These are phyloP conservation scores for Fusarium nanum DNA, from an alignment of 2,329 filamentous ascomycete species.

Conservation along the genomic window DNA sequence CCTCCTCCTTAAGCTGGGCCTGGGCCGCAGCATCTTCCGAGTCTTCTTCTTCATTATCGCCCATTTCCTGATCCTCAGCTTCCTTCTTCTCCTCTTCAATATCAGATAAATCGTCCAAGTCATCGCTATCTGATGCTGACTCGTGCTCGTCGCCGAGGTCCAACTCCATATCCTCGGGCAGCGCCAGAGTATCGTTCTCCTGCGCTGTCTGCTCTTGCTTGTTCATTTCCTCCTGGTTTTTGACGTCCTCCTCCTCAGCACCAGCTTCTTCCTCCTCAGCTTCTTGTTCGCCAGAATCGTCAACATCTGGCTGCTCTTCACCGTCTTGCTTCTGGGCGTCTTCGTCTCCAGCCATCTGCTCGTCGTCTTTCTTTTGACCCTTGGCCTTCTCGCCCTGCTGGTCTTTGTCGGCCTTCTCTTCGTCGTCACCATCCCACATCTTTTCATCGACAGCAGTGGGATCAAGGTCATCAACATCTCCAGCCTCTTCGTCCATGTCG, in stretches of 20 bases:
- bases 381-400: constrained; percentile 79
- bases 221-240: constrained; percentile 67
- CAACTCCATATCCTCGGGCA: constrained; percentile 90
- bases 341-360: constrained; percentile 69
- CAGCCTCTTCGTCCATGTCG: constrained; percentile 90
- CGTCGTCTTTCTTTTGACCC: constrained; percentile 73
- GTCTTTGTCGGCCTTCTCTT: constrained; percentile 84
- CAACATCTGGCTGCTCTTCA: constrained; percentile 55
- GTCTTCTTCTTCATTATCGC: constrained; percentile 51
- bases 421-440: constrained; percentile 93
- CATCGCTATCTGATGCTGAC: constrained; percentile 66
- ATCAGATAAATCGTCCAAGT: constrained; percentile 69
- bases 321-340: constrained; percentile 63
- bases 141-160: constrained; percentile 79
- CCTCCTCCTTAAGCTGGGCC: constrained; percentile 54
- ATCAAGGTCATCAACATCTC: constrained; percentile 90
- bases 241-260: constrained; percentile 68
- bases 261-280: constrained; percentile 72
- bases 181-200: constrained; percentile 82
- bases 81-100: constrained; percentile 59
- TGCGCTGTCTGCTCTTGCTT: constrained; percentile 79
- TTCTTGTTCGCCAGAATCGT: constrained; percentile 57
- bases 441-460: constrained; percentile 95
- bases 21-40: constrained; percentile 53
- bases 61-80: constrained; percentile 55